phyloP scores from a whole-genome alignment of 176 grass and related monocot genomes.

The Typha latifolia region DNA sequence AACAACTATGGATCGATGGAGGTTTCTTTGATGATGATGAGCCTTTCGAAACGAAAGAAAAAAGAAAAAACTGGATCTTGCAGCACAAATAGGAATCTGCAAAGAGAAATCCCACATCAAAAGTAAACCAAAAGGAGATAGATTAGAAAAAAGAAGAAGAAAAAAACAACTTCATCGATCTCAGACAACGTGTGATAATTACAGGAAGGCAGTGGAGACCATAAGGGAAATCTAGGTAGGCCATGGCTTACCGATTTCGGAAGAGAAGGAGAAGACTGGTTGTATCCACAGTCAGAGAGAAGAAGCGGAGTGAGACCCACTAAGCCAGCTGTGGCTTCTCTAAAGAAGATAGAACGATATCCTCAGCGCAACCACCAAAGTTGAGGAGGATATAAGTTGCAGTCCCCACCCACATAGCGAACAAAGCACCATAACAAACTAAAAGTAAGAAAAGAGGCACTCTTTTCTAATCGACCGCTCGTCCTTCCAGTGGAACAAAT shows the following conservation, averaged over 20 bases:
- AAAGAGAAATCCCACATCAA: neutral
- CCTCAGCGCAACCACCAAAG: too few relatives aligned
- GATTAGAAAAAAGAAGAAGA: too few relatives aligned
- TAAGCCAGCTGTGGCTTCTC: conserved; percentile 1
- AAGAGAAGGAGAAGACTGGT: too few relatives aligned
- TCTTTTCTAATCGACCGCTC: conserved; percentile 37
- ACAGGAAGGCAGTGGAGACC: too few relatives aligned
- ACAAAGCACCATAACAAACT: neutral
- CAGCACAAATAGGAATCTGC: neutral
- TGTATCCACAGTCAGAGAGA: too few relatives aligned
- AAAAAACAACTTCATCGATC: too few relatives aligned
- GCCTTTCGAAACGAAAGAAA: neutral
- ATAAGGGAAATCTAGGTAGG: neutral
- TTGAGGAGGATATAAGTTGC: neutral
- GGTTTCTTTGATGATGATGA: neutral
- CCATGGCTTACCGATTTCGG: neutral
- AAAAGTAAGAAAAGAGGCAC: conserved; percentile 22
- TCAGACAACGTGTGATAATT: too few relatives aligned
- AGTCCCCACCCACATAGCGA: conserved; percentile 4
- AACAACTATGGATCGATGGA: neutral
- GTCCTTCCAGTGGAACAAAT: conserved; percentile 24
- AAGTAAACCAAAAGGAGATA: neutral
- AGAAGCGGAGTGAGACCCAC: too few relatives aligned
- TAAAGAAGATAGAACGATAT: neutral
- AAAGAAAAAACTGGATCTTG: neutral